These are phyloP conservation scores for Leccinum arenicola DNA, from an alignment of 768 basidiomycete species.

Conservation along the genomic window DNA sequence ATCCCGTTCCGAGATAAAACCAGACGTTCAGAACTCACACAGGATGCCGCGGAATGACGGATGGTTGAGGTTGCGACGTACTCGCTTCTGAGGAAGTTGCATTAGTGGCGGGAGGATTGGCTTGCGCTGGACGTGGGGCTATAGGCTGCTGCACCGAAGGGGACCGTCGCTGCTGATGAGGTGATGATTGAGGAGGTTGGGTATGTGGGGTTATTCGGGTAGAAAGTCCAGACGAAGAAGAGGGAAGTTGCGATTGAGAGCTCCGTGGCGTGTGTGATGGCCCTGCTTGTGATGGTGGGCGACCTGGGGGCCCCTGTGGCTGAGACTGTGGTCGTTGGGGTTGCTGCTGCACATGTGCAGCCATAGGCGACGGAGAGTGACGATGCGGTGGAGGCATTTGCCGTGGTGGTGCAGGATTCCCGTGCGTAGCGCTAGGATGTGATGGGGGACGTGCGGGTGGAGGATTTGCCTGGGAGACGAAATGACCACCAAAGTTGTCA, in stretches of 20 bases:
- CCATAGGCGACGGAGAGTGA: constrained; percentile 45
- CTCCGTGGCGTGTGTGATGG: constrained; percentile 48
- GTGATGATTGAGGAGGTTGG: constrained; percentile 32
- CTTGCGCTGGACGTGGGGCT: constrained; percentile 35
- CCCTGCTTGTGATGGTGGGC: constrained; percentile 50
- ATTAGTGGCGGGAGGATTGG: constrained; percentile 24
- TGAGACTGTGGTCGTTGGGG: constrained; percentile 61
- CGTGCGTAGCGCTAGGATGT: constrained; percentile 34
- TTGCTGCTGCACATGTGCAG: constrained; percentile 34
- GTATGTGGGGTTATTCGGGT: constrained; percentile 36
- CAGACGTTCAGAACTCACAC: constrained; percentile 25
- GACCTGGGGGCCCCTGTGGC: constrained; percentile 47
- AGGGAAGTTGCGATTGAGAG: constrained; percentile 34
- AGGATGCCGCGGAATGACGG: background rate
- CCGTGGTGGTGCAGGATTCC: constrained; percentile 31
- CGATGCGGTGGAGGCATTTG: constrained; percentile 38
- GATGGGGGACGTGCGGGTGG: constrained; percentile 45
- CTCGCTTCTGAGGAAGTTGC: constrained; percentile 24
- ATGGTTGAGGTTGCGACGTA: background rate
- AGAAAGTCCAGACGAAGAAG: constrained; percentile 28
- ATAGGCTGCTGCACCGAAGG: constrained; percentile 36
- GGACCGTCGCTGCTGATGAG: constrained; percentile 32
- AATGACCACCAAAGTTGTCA: constrained; percentile 34
- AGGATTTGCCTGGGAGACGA: constrained; percentile 38
- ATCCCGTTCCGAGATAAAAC: constrained; percentile 2